Evolutionary conservation across 441 rosid species (phyloP).

Genomic region (Daphne laureola): DNA sequence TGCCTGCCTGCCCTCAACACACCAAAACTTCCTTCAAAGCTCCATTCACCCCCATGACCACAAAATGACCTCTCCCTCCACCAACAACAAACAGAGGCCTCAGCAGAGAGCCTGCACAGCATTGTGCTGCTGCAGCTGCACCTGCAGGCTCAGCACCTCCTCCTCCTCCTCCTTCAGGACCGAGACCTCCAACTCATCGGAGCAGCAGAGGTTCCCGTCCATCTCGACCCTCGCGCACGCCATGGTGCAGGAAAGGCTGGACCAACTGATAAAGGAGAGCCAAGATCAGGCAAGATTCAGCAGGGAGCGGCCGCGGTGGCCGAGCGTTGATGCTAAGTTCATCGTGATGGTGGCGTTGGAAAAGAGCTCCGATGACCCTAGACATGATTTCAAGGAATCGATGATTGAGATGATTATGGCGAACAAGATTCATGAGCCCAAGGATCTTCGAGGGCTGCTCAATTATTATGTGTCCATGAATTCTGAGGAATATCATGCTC

Average conservation of each 20-base stretch:
- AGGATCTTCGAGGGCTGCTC: constrained; percentile 67
- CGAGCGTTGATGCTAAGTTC: constrained; percentile 28
- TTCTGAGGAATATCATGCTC: constrained; percentile 39
- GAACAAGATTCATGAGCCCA: constrained; percentile 50
- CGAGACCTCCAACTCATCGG: constrained; percentile 31
- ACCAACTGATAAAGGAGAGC: constrained; percentile 70
- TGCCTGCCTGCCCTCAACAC: not conserved
- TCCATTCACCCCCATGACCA: not conserved
- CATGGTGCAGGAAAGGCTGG: constrained; percentile 86
- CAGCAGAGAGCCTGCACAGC: constrained; percentile 49
- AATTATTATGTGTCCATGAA: constrained; percentile 74
- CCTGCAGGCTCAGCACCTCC: constrained; percentile 58
- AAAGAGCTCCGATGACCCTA: constrained; percentile 68
- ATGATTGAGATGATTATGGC: constrained; percentile 75
- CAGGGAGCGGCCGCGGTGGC: constrained; percentile 21
- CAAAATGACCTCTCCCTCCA: constrained; percentile 13
- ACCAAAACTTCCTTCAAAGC: constrained; percentile 21
- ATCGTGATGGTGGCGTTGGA: constrained; percentile 84
- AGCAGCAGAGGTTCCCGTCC: constrained; percentile 28
- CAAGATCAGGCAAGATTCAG: constrained; percentile 36
- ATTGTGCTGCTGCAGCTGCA: constrained; percentile 68
- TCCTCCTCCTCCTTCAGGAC: constrained; percentile 62
- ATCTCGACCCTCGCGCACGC: constrained; percentile 83
- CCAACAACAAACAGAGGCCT: constrained; percentile 36
- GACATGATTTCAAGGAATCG: constrained; percentile 74